Base-by-base conservation (phyloP, 1,284 basidiomycete genomes). In the Pascua sp. region DNA sequence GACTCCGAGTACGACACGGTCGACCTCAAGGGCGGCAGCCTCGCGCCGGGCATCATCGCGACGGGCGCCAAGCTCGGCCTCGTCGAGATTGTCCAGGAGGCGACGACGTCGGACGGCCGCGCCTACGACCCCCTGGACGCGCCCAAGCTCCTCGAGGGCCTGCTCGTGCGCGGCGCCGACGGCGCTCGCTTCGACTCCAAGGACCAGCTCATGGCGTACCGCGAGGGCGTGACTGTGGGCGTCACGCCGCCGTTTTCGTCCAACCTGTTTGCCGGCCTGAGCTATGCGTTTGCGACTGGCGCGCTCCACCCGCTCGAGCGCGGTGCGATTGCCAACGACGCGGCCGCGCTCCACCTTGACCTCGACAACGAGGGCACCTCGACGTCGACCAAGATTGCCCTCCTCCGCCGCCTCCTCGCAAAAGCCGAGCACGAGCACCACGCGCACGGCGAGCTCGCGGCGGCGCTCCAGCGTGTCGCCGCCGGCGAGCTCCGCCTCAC, bases 111-210 rank as follows among this genome's bases (percentile, higher is more conserved):
- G 40, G 89, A 91, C 67, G 89, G 89, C 24, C 11, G 16, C 8
- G 51, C 4, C 3, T 53, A 51, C 24, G 57, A 55, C 52, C 36
- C 55, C 1, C 42, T 59, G 42, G 66, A 79, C 79, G 84, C 56
- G 81, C 79, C 63, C 46, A 68, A 74, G 16, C 62, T 89, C 11
- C 57, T 82, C 13, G 80, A 84, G 18, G 82, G 82, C 24, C 67
- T 81, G 0, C 69, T 88, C 42, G 82, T 87, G 32, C 80, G 81
- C 39, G 89, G 86, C 0, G 82, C 84, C 7, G 90, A 93, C 68
- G 89, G 89, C 0, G 79, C 90, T 13, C 81, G 83, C 53, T 91
- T 88, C 66, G 80, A 80, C 5, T 84, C 84, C 24, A 83, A 89
- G 47, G 84, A 90, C 67, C 82, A 85, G 42, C 73, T 89, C n/a